Percentiles rank a stretch among this genome's conserved stretches.
Conservation (phyloP, 2,329 filamentous ascomycete species). For the Graphiopsis chlorocephala region DNA sequence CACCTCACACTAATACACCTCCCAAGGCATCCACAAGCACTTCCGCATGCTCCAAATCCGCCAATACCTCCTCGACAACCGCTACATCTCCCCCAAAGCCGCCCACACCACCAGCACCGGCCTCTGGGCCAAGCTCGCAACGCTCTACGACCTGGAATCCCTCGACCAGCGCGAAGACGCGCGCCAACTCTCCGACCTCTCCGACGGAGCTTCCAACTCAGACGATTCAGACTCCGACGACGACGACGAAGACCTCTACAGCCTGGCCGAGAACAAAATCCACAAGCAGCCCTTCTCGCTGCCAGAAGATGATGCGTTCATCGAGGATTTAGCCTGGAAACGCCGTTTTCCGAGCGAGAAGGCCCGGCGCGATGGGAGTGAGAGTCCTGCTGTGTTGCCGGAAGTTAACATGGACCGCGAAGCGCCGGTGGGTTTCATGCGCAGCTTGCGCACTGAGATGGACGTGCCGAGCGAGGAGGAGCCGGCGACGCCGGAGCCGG, state of each 20-base stretch:
- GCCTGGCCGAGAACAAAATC: conserved; percentile 35
- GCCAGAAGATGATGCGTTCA: conserved; percentile 35
- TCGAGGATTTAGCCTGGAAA: conserved; percentile 43
- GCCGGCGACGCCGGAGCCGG: conserved; percentile 19
- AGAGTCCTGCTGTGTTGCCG: conserved; percentile 28
- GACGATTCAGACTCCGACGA: conserved; percentile 33
- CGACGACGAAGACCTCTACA: conserved; percentile 39
- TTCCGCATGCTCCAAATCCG: conserved; percentile 83
- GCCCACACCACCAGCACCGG: conserved; percentile 80
- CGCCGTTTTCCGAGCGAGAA: conserved; percentile 29
- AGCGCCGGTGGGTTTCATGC: conserved; percentile 34
- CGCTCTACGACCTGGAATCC: conserved; percentile 79
- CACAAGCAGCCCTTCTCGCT: conserved; percentile 43
- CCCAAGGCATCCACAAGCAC: conserved; percentile 78
- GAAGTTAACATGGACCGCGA: conserved; percentile 33
- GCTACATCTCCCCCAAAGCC: conserved; percentile 34
- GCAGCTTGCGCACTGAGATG: conserved; percentile 27
- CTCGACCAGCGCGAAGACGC: conserved; percentile 79
- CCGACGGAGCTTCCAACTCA: not conserved
- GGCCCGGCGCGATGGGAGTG: conserved; percentile 21
- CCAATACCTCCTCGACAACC: conserved; percentile 32
- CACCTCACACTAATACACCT: not conserved
- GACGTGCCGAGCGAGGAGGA: conserved; percentile 25
- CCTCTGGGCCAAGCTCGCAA: conserved; percentile 84
- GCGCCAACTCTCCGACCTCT: conserved; percentile 49